Evolutionary conservation across 2,329 filamentous ascomycete species (phyloP).

Genomic region (Colletotrichum spaethianum): DNA sequence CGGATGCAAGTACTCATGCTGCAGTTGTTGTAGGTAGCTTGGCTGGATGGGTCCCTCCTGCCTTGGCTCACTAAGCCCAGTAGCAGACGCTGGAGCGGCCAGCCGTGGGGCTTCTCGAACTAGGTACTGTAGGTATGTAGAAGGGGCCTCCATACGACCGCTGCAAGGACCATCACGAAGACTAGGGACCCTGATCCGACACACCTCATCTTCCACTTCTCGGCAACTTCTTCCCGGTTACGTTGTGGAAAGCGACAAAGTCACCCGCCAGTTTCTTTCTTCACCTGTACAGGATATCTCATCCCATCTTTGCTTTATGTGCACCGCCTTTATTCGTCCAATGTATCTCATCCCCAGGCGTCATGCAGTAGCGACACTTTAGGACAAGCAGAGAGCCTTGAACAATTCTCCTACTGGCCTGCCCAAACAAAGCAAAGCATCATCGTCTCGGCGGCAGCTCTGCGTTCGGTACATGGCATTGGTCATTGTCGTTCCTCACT

Average conservation of each 20-base stretch:
- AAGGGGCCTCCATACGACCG: not conserved
- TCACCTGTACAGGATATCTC: not conserved
- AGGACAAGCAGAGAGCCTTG: not conserved
- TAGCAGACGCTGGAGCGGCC: not conserved
- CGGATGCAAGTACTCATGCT: not conserved
- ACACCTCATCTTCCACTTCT: not conserved
- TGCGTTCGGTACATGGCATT: not conserved
- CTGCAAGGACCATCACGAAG: not conserved
- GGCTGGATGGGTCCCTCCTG: not conserved
- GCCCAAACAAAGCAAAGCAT: not conserved
- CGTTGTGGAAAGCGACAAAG: not conserved
- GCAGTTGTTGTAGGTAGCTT: not conserved
- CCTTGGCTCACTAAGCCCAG: constrained; percentile 1
- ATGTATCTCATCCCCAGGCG: not conserved
- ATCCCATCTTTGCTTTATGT: not conserved
- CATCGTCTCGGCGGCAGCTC: not conserved
- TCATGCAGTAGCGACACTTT: not conserved
- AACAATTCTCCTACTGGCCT: not conserved
- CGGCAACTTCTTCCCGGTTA: not conserved
- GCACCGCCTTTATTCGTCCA: not conserved
- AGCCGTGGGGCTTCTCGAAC: not conserved
- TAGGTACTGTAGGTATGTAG: no score
- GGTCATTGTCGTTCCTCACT: not conserved
- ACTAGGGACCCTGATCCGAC: not conserved
- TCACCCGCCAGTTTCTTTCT: not conserved